These are phyloP conservation scores for Podochytrium sp. DNA, from an alignment of 192 early-diverging fungal species.

Conservation along the genomic window DNA sequence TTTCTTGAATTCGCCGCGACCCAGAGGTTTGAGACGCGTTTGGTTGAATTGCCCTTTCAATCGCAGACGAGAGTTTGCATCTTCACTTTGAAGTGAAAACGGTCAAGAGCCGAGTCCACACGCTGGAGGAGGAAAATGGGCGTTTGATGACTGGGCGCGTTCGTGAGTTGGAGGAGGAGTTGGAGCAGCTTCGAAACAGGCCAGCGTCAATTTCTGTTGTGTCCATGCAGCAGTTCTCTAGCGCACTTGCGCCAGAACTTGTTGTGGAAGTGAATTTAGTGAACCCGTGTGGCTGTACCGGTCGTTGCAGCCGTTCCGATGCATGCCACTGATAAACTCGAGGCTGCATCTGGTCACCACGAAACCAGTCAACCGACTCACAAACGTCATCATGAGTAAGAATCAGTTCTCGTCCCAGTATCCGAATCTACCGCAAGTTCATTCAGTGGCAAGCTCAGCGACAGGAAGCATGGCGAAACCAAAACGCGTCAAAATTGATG, in stretches of 20 bases:
- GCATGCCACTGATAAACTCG: neutral
- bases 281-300: too few relatives aligned
- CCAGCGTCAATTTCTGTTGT: too few relatives aligned
- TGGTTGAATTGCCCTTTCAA: neutral
- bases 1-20: too few relatives aligned
- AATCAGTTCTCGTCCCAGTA: neutral
- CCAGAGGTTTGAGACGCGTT: too few relatives aligned
- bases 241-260: too few relatives aligned
- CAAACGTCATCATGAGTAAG: slow-evolving; percentile 7
- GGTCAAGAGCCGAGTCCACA: slow-evolving; percentile 50
- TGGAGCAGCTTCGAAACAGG: slow-evolving; percentile 2
- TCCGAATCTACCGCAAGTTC: neutral
- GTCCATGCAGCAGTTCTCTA: neutral
- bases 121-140: slow-evolving; percentile 64
- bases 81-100: slow-evolving; percentile 67
- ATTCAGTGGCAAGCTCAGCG: neutral
- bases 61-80: slow-evolving; percentile 58
- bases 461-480: neutral
- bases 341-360: neutral
- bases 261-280: too few relatives aligned
- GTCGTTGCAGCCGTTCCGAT: too few relatives aligned
- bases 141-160: slow-evolving; percentile 61
- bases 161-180: neutral
- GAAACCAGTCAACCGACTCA: neutral
- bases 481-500: neutral